A percentile compares a stretch with the other conserved stretches of the same genome.
These are phyloP conservation scores for Penicillium bialowiezense DNA, from an alignment of 495 filamentous ascomycete species.

Conservation along the genomic window DNA sequence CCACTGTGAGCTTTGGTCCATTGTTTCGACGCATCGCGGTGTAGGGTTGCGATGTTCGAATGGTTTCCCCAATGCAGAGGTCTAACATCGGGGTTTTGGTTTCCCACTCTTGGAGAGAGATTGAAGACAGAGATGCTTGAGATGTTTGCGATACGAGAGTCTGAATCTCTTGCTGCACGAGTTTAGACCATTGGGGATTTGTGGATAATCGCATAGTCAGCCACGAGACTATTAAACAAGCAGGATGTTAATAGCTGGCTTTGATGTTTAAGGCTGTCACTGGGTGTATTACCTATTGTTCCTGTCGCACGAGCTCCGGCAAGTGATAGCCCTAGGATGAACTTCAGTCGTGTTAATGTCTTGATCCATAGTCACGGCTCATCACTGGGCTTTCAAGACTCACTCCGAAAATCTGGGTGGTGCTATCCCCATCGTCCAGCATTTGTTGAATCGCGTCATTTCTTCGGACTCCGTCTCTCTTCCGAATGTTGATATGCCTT, in stretches of 20 bases:
- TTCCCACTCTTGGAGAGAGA: conserved; percentile 9
- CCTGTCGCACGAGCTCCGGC: conserved; percentile 10
- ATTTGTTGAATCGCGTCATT: conserved; percentile 6
- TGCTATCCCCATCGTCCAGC: conserved; percentile 7
- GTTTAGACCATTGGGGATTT: background rate
- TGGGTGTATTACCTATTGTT: background rate
- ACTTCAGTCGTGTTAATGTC: background rate
- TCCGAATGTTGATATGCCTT: background rate
- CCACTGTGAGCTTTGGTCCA: conserved; percentile 2
- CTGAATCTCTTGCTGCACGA: conserved; percentile 4
- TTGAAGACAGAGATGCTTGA: background rate
- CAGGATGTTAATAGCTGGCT: too few species aligned
- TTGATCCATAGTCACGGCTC: too few species aligned
- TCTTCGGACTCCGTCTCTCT: background rate
- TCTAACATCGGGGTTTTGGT: conserved; percentile 4
- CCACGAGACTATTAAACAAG: conserved; percentile 6
- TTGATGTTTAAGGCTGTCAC: background rate
- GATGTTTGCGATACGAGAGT: background rate
- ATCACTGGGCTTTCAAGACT: background rate
- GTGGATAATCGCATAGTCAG: conserved; percentile 8
- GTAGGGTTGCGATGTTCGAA: conserved; percentile 7
- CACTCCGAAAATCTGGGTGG: conserved; percentile 1
- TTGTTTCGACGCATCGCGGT: conserved; percentile 8
- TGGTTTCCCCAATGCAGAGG: conserved; percentile 9
- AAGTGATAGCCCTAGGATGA: conserved; percentile 6